Percentiles rank a stretch among this genome's conserved stretches.
phyloP scores from a whole-genome alignment of 1,284 basidiomycete genomes.

The Chalciporus piperatoides region DNA sequence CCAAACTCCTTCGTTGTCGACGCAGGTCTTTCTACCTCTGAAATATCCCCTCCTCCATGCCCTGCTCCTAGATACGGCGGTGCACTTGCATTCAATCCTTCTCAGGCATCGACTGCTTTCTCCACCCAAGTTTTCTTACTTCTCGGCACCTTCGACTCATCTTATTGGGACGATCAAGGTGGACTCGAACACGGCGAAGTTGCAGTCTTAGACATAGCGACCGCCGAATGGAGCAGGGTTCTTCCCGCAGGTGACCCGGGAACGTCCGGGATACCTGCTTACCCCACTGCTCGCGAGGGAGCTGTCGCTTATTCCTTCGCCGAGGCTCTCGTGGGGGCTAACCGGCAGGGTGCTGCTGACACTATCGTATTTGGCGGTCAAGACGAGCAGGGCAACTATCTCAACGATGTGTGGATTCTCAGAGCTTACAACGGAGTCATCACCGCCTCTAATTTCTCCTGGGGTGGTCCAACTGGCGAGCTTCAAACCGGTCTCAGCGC shows the following conservation, averaged over 20 bases:
- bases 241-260: constrained; percentile 72
- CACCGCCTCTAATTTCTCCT: constrained; percentile 49
- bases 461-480: constrained; percentile 63
- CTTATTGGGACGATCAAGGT: constrained; percentile 62
- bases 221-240: constrained; percentile 67
- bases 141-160: constrained; percentile 59
- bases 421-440: constrained; percentile 62
- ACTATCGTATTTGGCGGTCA: constrained; percentile 77
- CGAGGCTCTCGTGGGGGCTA: constrained; percentile 52
- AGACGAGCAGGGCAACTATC: constrained; percentile 59
- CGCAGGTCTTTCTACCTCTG: constrained; percentile 32
- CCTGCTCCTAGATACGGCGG: constrained; percentile 68
- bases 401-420: constrained; percentile 73
- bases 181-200: constrained; percentile 65
- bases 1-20: constrained; percentile 56
- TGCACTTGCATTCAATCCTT: constrained; percentile 58
- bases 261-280: constrained; percentile 36
- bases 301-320: constrained; percentile 58
- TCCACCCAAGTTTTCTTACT: constrained; percentile 62
- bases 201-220: constrained; percentile 58
- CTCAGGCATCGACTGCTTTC: constrained; percentile 52
- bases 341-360: constrained; percentile 53
- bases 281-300: constrained; percentile 65
- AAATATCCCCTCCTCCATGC: constrained; percentile 46
- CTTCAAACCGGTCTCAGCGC: constrained; percentile 60